These are phyloP conservation scores for Linnemannia hyalina DNA, from an alignment of 192 early-diverging fungal species.

Conservation along the genomic window DNA sequence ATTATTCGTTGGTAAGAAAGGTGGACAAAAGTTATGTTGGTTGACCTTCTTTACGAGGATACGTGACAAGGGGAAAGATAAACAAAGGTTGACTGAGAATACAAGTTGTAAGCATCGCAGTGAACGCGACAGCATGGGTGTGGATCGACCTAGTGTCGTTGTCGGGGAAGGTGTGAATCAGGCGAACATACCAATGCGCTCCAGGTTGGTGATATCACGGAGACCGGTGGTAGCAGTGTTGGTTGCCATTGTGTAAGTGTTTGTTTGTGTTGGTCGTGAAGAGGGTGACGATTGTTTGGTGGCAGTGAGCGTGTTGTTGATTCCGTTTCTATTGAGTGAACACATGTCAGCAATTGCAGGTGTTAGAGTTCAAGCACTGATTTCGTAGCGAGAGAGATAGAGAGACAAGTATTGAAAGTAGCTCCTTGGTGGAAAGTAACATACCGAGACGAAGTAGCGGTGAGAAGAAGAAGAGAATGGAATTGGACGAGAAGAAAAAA, in stretches of 20 bases:
- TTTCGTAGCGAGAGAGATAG: not conserved
- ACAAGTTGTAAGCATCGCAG: not conserved
- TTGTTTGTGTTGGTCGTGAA: not conserved
- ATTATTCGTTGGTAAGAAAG: not conserved
- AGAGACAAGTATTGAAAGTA: not conserved
- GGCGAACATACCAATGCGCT: slow-evolving; percentile 80
- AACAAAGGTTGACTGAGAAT: not conserved
- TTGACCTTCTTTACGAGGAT: not conserved
- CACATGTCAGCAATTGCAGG: not conserved
- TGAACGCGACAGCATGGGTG: not conserved
- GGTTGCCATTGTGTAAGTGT: slow-evolving; percentile 32
- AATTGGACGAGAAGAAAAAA: not conserved
- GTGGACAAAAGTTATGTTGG: no score
- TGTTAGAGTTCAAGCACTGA: not conserved
- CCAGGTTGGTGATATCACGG: slow-evolving; percentile 84
- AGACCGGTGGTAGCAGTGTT: slow-evolving; percentile 67
- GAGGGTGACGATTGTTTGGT: not conserved
- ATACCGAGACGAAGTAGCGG: not conserved
- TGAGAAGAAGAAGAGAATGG: not conserved
- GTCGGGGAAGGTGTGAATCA: not conserved
- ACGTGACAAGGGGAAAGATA: not conserved
- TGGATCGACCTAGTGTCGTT: not conserved
- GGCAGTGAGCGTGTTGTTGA: not conserved
- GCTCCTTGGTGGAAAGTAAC: not conserved
- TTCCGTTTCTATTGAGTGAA: not conserved